Percentiles rank a stretch among this genome's conserved stretches.
Evolutionary conservation across 352 stramenopile species (phyloP).

Genomic region (Hyaloperonospora arabidopsidis): DNA sequence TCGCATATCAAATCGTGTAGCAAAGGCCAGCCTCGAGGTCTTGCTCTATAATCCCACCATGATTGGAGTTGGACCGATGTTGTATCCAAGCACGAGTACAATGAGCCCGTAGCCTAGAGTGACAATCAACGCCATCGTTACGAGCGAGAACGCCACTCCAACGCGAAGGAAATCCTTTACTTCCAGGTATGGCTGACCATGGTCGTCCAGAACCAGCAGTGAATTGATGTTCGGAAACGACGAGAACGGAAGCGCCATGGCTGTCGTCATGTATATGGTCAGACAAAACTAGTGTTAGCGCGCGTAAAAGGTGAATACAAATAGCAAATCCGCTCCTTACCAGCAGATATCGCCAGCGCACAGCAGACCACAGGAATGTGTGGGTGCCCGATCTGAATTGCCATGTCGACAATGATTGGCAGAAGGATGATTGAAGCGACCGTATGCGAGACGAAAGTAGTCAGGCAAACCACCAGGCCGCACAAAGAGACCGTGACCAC

Average conservation of each 20-base stretch:
- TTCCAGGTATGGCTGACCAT: slow-evolving; percentile 80
- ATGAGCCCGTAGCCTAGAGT: slow-evolving; percentile 83
- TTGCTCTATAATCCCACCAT: slow-evolving; percentile 19
- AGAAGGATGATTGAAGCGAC: slow-evolving; percentile 89
- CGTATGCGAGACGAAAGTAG: slow-evolving; percentile 91
- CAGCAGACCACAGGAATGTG: slow-evolving; percentile 84
- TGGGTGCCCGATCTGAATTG: slow-evolving; percentile 76
- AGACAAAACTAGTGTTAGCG: slow-evolving; percentile 1
- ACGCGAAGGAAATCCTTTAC: slow-evolving; percentile 84
- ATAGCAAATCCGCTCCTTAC: slow-evolving; percentile 25
- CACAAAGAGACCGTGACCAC: slow-evolving; percentile 84
- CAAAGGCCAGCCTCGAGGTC: slow-evolving; percentile 1
- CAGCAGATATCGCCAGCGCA: slow-evolving; percentile 80
- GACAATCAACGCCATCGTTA: slow-evolving; percentile 79
- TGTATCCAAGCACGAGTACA: slow-evolving; percentile 69
- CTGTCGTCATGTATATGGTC: slow-evolving; percentile 18
- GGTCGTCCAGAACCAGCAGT: slow-evolving; percentile 85
- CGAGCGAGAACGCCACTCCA: slow-evolving; percentile 78
- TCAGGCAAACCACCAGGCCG: slow-evolving; percentile 76
- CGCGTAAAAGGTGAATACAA: background rate
- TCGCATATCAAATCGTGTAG: slow-evolving; percentile 2
- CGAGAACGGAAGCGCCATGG: slow-evolving; percentile 87
- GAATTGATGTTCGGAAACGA: slow-evolving; percentile 92
- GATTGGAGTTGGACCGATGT: slow-evolving; percentile 45
- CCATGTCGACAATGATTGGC: slow-evolving; percentile 88